These are phyloP conservation scores for Zancudomyces culisetae DNA, from an alignment of 371 early-diverging fungal species.

Conservation along the genomic window DNA sequence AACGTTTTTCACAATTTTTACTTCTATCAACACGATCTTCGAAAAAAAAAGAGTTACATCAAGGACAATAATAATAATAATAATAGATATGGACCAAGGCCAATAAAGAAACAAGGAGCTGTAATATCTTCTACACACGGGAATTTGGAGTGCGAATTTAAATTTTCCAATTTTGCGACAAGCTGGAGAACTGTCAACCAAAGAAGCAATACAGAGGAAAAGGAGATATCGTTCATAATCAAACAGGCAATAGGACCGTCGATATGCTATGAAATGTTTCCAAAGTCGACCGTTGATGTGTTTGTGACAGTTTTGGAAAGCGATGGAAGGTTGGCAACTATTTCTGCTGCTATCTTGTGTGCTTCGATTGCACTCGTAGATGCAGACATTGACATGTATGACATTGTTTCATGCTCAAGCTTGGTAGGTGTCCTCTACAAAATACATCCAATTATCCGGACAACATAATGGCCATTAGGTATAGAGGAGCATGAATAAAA, in stretches of 20 bases:
- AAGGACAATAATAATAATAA: background rate
- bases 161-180: slow-evolving; percentile 75
- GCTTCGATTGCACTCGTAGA: slow-evolving; percentile 76
- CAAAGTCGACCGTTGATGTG: slow-evolving; percentile 76
- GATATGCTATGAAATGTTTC: slow-evolving; percentile 60
- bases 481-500: too few relatives aligned
- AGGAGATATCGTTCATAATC: slow-evolving; percentile 53
- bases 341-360: slow-evolving; percentile 71
- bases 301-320: slow-evolving; percentile 70
- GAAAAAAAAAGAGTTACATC: background rate
- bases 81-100: slow-evolving; percentile 40
- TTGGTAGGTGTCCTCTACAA: slow-evolving; percentile 4
- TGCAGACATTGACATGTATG: slow-evolving; percentile 87
- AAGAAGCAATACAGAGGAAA: slow-evolving; percentile 63
- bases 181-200: slow-evolving; percentile 38
- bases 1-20: slow-evolving; percentile 1
- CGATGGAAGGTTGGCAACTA: slow-evolving; percentile 56
- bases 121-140: slow-evolving; percentile 29
- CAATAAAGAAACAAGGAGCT: slow-evolving; percentile 22
- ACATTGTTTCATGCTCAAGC: slow-evolving; percentile 66
- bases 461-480: too few relatives aligned
- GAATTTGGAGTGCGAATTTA: slow-evolving; percentile 62
- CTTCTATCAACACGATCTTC: too few relatives aligned
- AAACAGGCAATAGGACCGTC: slow-evolving; percentile 71
- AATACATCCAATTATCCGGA: slow-evolving; percentile 6